Evolutionary conservation across 2,329 filamentous ascomycete genomes (phyloP).

Genomic region (Aspergillus awamori): DNA sequence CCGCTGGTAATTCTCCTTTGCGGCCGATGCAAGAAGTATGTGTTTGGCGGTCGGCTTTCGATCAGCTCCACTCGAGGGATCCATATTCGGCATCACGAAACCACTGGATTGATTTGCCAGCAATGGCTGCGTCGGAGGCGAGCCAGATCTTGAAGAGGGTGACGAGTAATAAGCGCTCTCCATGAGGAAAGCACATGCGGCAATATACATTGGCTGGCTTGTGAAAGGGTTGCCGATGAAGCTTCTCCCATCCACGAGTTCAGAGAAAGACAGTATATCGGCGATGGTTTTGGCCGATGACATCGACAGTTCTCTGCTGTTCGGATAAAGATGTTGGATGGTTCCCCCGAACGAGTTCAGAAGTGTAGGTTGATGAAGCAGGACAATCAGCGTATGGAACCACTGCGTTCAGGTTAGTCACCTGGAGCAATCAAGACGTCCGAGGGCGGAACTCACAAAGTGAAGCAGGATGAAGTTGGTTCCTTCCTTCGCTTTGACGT

Average conservation of each 20-base stretch:
- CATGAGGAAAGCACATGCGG: conserved; percentile 84
- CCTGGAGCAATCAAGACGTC: background rate
- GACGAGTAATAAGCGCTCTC: conserved; percentile 74
- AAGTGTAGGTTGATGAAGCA: conserved; percentile 81
- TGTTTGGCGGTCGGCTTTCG: conserved; percentile 61
- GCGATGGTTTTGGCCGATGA: conserved; percentile 90
- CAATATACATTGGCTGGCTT: conserved; percentile 88
- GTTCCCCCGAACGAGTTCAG: conserved; percentile 73
- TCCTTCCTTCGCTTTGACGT: conserved; percentile 77
- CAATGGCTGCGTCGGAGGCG: conserved; percentile 48
- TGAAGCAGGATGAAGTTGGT: conserved; percentile 86
- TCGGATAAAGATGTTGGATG: conserved; percentile 73
- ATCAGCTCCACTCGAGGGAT: conserved; percentile 29
- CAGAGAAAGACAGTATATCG: conserved; percentile 83
- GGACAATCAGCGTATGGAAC: conserved; percentile 84
- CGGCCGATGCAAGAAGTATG: conserved; percentile 75
- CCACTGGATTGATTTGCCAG: conserved; percentile 38
- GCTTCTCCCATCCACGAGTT: conserved; percentile 81
- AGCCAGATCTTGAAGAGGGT: conserved; percentile 63
- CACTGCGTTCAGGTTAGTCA: conserved; percentile 50
- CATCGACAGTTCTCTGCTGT: conserved; percentile 81
- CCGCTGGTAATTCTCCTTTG: conserved; percentile 82
- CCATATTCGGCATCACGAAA: conserved; percentile 39
- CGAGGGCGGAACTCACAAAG: conserved; percentile 50
- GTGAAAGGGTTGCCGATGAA: conserved; percentile 88